Conservation (phyloP, 805 yeast genomes). For the Jamesozyma piceae region DNA sequence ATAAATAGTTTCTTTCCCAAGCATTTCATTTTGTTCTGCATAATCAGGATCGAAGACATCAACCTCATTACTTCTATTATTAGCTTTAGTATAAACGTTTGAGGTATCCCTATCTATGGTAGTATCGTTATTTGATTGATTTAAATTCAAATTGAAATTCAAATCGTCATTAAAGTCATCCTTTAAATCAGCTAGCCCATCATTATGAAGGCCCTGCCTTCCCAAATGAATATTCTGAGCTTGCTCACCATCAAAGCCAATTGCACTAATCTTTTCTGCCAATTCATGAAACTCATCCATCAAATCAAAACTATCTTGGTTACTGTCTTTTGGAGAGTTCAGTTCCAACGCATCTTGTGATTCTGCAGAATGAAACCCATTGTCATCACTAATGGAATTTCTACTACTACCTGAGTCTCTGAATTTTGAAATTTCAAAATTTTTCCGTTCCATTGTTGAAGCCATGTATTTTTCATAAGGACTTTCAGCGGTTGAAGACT, state of each 20-base stretch:
- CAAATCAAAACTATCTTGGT: not conserved
- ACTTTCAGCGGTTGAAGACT: slow-evolving; percentile 8
- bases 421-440: slow-evolving; percentile 19
- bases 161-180: slow-evolving; percentile 3
- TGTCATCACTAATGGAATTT: slow-evolving; percentile 9
- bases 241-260: slow-evolving; percentile 8
- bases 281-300: slow-evolving; percentile 13
- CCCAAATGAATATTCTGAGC: not conserved
- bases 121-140: not conserved
- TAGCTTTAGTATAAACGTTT: not conserved
- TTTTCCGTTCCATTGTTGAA: slow-evolving; percentile 11
- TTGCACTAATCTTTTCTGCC: slow-evolving; percentile 15
- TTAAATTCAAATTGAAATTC: not conserved
- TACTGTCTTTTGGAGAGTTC: not conserved
- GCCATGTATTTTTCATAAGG: slow-evolving; percentile 25
- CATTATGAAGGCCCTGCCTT: not conserved
- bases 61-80: not conserved
- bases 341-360: not conserved
- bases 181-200: not conserved
- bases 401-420: slow-evolving; percentile 17
- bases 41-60: slow-evolving; percentile 28
- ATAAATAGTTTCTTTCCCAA: slow-evolving; percentile 22
- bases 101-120: not conserved
- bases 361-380: slow-evolving; percentile 3
- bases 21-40: slow-evolving; percentile 23